Evolutionary conservation across 176 grass and related monocot species (phyloP), one percentile per base, ranked within the genome.

Genomic region (Aegilops sharonensis): DNA sequence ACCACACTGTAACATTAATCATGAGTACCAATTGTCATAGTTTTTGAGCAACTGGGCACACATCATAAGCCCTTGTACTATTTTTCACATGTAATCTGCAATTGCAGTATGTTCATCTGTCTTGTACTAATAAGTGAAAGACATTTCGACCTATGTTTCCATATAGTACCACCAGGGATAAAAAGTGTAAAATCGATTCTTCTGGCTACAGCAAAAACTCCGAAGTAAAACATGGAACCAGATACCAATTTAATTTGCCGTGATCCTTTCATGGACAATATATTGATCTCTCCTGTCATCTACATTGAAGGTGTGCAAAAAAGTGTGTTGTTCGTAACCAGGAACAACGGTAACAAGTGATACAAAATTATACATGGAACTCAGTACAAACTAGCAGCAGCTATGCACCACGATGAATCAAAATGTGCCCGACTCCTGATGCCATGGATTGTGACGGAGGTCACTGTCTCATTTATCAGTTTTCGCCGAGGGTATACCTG

Each of bases 401-500:
- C 90, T 90, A 92, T 81, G 68, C 76, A 89, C 76, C 82, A 72
- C 72, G 68, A 25, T 68, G 52, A 91, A 89, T 54, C 86, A 88
- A 91, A 85, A 90, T 84, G 68, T 89, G 86, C 89, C 82, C 87
- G 79, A 79, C 79, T 74, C 76, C 31, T 60, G 85, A 63, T 62
- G 77, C 69, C 68, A 84, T 21, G 80, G 85, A 52, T 29, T 5
- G 11, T 54, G 12, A 24, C 31, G 10, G 6, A 32, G 60, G 15
- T 20, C 48, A 61, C 5, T 5, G 5, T 3, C 78, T 69, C 13
- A 29, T 81, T 57, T 23, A 63, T 97, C 88, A 90, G 76, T 77
- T 92, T 64, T 99, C 92, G 1, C 97, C 94, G 8, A 99, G 94
- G 64, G 94, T 99, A 90, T 94, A 99, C 52, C 97, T 89, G 77